Base-by-base conservation (phyloP, 257 asterid genomes). In the Buddleja alternifolia region DNA sequence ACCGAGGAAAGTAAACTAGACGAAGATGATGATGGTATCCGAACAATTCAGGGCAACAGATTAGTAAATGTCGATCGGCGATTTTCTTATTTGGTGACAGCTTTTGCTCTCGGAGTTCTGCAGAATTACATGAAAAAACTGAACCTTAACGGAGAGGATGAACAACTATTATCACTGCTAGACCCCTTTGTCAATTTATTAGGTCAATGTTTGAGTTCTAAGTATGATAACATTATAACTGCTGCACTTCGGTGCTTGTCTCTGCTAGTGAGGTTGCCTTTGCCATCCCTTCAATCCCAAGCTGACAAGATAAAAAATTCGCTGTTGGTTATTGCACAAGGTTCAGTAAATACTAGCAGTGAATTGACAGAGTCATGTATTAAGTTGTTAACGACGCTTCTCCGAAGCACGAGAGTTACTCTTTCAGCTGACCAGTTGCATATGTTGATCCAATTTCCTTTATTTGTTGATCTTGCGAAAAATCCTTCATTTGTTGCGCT, bases 381-480 rank as follows among this genome's bases (percentile, higher is more conserved):
- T 70, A 83, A 85, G 82, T 77, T 89, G 84, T 73, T 93, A 79
- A 84, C 91, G 4, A 78, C 76, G 40, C 96, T 93, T 75, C 75
- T 90, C 12, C 88, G 83, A 39, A 84, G 82, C 76, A 82, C 86
- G 59, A 80, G 83, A 71, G 83, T 89, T 65, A 87, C 93, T 20
- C 95, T 90, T 60, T 84, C 99, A 10, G 67, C 83, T 37, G 90
- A 85, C 60, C 97, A 93, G 77, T 75, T 93, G 76, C 87, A 88
- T 72, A 82, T 86, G 90, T 71, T 93, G 73, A 80, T 90, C 71
- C 96, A 87, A 47, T 90, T 93, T 75, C 97, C 99, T 0, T 53
- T 93, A 70, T 90, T 93, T 75, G 86, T 90, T 75, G 99, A 90
- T 74, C 82, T 93, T 53, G 92, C 90, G 37, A 88, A 80, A 55